Base-by-base conservation (phyloP, 345 rosid genomes). In the Citrus sp. region DNA sequence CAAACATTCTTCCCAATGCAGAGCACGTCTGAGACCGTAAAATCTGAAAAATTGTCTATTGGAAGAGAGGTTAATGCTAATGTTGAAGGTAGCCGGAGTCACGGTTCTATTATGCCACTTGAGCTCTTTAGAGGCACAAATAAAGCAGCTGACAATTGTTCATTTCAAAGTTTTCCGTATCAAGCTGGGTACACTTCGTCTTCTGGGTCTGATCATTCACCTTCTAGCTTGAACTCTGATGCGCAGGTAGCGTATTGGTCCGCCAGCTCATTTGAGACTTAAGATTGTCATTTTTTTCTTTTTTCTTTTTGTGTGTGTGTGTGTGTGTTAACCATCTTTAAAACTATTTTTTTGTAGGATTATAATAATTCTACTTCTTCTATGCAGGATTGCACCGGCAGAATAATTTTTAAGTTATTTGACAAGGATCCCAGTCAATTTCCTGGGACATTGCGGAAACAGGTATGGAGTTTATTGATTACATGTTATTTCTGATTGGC, bases 201-300 rank as follows among this genome's bases (percentile, higher is more conserved):
- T 67, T 92, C 98, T 73, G 98, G 98, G 64, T 94, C 98, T 28
- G 98, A 94, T 78, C 93, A 86, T 83, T 94, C 97, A 64, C 93
- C 94, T 69, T 87, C 94, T 64, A 91, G 92, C 84, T 84, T 86
- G 85, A 90, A 87, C 81, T 89, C 96, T 77, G 98, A 90, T 87
- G 76, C 90, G 84, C 93, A 89, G 95, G 98, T 94, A 84, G 78
- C 30, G 9, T 61, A 40, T 24, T 21, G 22, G 46, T 55, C 25
- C 59, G 62, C 42, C 67, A 55, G 24, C 30, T 64, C 70, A 10
- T 54, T 67, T 54, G 12, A 59, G 37, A 65, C 30, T 70, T 61
- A 10, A 6, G 38, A 2, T 72, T 78, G 7, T 59, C 24, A 38
- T 38, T 7, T 46, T 62, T 12, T 66, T 61, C 35, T 34, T 34